Base-by-base conservation (phyloP, 305 asterid species). In the Fraxinus paxiana region DNA sequence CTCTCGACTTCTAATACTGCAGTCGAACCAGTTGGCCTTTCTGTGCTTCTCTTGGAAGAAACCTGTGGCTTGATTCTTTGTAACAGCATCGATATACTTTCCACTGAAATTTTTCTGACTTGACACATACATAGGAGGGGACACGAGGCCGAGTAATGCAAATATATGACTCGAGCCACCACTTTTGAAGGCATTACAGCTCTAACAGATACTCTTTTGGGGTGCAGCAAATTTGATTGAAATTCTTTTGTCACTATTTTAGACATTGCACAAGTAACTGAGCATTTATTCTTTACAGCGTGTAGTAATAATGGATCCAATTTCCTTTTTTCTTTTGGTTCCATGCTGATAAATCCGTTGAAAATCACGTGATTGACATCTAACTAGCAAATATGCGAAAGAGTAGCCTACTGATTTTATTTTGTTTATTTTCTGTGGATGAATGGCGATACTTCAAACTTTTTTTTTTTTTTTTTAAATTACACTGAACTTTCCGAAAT, bases 51-150 rank as follows among this genome's bases (percentile, higher is more conserved):
- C 67, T 75, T 9, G 78, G 56, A 35, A 77, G 73, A 35, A 75
- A 73, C 67, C 33, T 6, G 63, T 37, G 61, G 79, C 51, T 84
- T 85, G 46, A n/a, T 80, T 79, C 82, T 82, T 81, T 81, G 84
- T 65, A 56, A 38, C 85, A 34, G 82, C 78, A 75, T 51, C 56
- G 48, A 73, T 83, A 69, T 67, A 81, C 73, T 80, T 76, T 65
- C 85, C 70, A 79, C 83, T 79, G 75, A 86, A 82, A 80, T 79
- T 46, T 77, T 75, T 76, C 90, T 83, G 82, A 84, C 89, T 75
- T 13, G 43, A 78, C 83, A 87, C 74, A 74, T 70, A 79, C 83
- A 78, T 70, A 24, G 76, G 61, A 75, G 80, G 85, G 79, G 33
- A 80, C 83, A 81, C 80, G 79, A 26, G 82, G 79, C 80, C 41